Base-by-base conservation (phyloP, 2,329 filamentous ascomycete species). In the Cercospora citrullina region DNA sequence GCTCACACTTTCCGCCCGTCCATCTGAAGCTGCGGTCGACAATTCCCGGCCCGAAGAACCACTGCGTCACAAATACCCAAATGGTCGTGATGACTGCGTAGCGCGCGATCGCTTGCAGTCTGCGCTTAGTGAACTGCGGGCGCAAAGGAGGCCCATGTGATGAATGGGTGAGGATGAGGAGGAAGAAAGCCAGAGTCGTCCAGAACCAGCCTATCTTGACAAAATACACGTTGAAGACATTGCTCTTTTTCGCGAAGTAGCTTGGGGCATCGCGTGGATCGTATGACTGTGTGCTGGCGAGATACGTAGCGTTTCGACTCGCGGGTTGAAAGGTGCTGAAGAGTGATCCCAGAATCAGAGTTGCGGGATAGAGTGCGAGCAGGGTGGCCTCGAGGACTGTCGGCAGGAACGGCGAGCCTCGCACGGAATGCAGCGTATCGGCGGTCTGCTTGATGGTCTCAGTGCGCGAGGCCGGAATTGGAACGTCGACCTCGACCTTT, bases 181-280 rank as follows among this genome's bases (percentile, higher is more conserved):
- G 79, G 36, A 86, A 80, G 75, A 97, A 94, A 0, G 92, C 90
- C 9, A 87, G 77, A 0, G 91, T 93, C 31, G 92, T 89, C 95
- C 95, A 99, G 60, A 90, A 87, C 95, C 95, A 99, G 69, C 94
- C 94, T 64, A 91, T 85, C 84, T 99, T 99, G 76, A 99, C 95
- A 77, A 98, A 99, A 75, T 93, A 87, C 58, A 91, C 80, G 78
- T 99, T 99, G 86, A 98, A 91, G 63, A 97, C 75, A 81, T 99
- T 99, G 79, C 89, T 86, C 81, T 99, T 99, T 74, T 90, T 90
- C 58, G 95, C 94, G 79, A 99, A 99, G 84, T 98, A 99, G 77
- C 86, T 90, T 2, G 91, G 91, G 61, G 90, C 87, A 4, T 84
- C 79, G 48, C 79, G 77, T 66, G 79, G 84, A 3, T 84, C 80